These are phyloP conservation scores for Phytophthora palmivora DNA, from an alignment of 352 stramenopile genomes.

Conservation along the genomic window DNA sequence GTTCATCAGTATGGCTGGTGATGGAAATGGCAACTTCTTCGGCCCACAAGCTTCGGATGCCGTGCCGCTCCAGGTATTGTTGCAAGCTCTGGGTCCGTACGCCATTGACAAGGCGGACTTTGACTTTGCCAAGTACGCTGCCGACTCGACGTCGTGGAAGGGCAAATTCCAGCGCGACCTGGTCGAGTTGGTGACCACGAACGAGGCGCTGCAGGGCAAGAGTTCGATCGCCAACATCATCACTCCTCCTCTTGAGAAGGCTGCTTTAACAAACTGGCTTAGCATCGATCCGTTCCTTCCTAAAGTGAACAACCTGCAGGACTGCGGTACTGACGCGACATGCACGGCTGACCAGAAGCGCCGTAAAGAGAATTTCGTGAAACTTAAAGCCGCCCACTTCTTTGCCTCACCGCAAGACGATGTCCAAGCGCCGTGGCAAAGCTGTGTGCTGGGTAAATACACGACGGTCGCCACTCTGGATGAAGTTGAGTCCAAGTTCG, in stretches of 20 bases:
- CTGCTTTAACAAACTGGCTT: constrained; percentile 45
- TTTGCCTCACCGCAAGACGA: constrained; percentile 60
- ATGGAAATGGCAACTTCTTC: no score
- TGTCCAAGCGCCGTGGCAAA: constrained; percentile 53
- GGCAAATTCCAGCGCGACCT: constrained; percentile 57
- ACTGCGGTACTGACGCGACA: constrained; percentile 18
- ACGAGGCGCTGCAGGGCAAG: constrained; percentile 38
- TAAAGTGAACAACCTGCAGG: constrained; percentile 50
- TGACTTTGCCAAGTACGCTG: no score
- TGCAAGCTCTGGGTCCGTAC: no score
- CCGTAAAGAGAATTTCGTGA: constrained; percentile 55
- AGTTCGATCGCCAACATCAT: constrained; percentile 50
- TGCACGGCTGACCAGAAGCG: constrained; percentile 37
- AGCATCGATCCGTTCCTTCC: no score
- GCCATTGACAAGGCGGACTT: no score
- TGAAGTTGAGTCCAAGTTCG: constrained; percentile 43
- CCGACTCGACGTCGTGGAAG: constrained; percentile 33
- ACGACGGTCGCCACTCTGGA: constrained; percentile 38
- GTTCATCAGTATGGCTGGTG: no score
- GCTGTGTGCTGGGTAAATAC: constrained; percentile 52
- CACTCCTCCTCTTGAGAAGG: constrained; percentile 34
- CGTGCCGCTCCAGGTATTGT: no score
- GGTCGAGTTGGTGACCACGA: constrained; percentile 35
- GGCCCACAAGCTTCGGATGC: no score
- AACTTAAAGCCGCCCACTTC: no score